Percentiles rank a stretch among this genome's conserved stretches.
Conservation (phyloP, 768 basidiomycete genomes). For the Filobasidium floriforme region DNA sequence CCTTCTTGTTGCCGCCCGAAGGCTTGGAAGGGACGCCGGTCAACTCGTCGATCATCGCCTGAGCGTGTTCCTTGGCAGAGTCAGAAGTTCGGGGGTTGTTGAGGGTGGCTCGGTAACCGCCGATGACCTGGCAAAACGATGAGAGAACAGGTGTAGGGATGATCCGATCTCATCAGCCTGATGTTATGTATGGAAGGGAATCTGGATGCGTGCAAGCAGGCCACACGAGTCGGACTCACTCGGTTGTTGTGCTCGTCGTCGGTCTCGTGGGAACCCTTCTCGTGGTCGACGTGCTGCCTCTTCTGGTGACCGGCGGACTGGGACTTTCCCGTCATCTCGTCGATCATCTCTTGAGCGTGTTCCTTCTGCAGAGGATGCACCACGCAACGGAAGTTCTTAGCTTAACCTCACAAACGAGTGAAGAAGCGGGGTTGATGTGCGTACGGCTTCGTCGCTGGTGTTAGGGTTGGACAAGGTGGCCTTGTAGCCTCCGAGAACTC, state of each 20-base stretch:
- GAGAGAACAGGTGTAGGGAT: too few relatives aligned
- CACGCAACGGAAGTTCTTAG: too few relatives aligned
- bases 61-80: slow-evolving; percentile 40
- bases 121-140: slow-evolving; percentile 40
- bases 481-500: slow-evolving; percentile 47
- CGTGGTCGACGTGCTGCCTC: slow-evolving; percentile 2
- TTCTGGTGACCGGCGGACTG: slow-evolving; percentile 5
- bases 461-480: slow-evolving; percentile 40
- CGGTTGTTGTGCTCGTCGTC: background rate
- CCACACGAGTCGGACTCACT: too few relatives aligned
- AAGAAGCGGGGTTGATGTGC: background rate
- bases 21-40: background rate
- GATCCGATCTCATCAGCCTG: too few relatives aligned
- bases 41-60: slow-evolving; percentile 3
- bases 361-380: background rate
- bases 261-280: slow-evolving; percentile 10
- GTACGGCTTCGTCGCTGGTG: slow-evolving; percentile 35
- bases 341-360: slow-evolving; percentile 6
- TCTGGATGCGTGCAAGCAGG: background rate
- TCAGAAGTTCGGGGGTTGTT: slow-evolving; percentile 39
- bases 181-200: too few relatives aligned
- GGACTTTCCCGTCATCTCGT: slow-evolving; percentile 1
- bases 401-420: too few relatives aligned
- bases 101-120: slow-evolving; percentile 42
- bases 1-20: background rate